Evolutionary conservation across 2,329 filamentous ascomycete genomes (phyloP), one percentile per base, ranked within the genome.

Genomic region (Verticillium zaregamsianum): DNA sequence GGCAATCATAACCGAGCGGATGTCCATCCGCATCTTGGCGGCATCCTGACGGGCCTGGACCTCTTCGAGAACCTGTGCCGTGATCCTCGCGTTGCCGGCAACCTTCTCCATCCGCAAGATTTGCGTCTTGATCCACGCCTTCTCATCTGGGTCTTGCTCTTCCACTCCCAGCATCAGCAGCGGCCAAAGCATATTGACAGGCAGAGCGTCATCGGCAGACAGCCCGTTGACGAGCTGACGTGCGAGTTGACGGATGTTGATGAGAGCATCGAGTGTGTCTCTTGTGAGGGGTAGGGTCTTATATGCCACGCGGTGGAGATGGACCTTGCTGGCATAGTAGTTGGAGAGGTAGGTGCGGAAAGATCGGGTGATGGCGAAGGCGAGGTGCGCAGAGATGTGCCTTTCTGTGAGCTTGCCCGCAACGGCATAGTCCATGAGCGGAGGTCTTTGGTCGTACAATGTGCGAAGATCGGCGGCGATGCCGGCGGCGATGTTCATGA

Each of bases 101-200:
- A 81, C 77, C 58, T 75, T 74, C 63, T 80, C 76, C 77, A 82
- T 81, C 14, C 73, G 69, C 56, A 79, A 71, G 20, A 86, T 83
- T 61, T 81, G 77, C 6, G 75, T 70, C 33, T 77, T 73, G 60
- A 86, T 84, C 82, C 83, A 85, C 6, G 66, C 69, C 56, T 81
- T 73, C 66, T 84, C 80, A 5, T 75, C 73, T 0, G 69, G 49
- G 56, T 80, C 78, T n/a, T 82, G 79, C 64, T 84, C 82, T 67
- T 86, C 83, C 9, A 77, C 79, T 0, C 83, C 83, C 64, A 82
- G 75, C 79, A 86, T 83, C 49, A 86, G 71, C 8, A 85, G 69
- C 1, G 83, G 83, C 84, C 82, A 86, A 5, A 86, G 73, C 74
- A 85, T 80, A 62, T 82, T 86, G 57, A 84, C 81, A 0, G 83